Evolutionary conservation across 352 stramenopile species (phyloP).

Genomic region (Globisporangium spinosum): DNA sequence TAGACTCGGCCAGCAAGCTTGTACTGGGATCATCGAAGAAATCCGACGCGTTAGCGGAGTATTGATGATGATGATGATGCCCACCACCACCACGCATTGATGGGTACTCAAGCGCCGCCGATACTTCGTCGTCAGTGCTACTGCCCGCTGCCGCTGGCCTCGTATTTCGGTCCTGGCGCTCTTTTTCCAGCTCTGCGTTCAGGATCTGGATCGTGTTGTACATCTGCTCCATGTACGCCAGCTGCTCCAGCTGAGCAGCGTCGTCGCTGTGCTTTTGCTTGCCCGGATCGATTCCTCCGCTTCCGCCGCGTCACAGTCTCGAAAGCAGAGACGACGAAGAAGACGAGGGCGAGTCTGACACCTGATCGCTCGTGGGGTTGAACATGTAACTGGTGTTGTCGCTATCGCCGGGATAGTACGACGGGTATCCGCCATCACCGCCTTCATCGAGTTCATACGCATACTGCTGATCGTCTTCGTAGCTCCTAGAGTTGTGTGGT

Average conservation of each 20-base stretch:
- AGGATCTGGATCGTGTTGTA: slow-evolving; percentile 53
- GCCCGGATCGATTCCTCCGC: slow-evolving; percentile 15
- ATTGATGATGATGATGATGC: background rate
- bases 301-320: slow-evolving; percentile 2
- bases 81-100: slow-evolving; percentile 14
- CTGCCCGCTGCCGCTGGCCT: slow-evolving; percentile 11
- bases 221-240: slow-evolving; percentile 73
- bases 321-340: background rate
- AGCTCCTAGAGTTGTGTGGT: background rate
- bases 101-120: slow-evolving; percentile 23
- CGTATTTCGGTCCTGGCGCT: slow-evolving; percentile 26
- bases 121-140: slow-evolving; percentile 23
- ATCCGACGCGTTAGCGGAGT: background rate
- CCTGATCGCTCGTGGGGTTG: background rate
- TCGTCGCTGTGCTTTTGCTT: background rate
- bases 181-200: slow-evolving; percentile 43
- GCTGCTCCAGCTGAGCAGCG: slow-evolving; percentile 35
- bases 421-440: background rate
- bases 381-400: slow-evolving; percentile 2
- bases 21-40: slow-evolving; percentile 4
- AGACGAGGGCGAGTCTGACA: background rate
- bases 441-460: background rate
- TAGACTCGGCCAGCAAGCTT: background rate
- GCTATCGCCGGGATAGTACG: background rate
- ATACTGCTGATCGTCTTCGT: background rate